Conservation (phyloP, 768 basidiomycete species). For the Pholiota molesta region DNA sequence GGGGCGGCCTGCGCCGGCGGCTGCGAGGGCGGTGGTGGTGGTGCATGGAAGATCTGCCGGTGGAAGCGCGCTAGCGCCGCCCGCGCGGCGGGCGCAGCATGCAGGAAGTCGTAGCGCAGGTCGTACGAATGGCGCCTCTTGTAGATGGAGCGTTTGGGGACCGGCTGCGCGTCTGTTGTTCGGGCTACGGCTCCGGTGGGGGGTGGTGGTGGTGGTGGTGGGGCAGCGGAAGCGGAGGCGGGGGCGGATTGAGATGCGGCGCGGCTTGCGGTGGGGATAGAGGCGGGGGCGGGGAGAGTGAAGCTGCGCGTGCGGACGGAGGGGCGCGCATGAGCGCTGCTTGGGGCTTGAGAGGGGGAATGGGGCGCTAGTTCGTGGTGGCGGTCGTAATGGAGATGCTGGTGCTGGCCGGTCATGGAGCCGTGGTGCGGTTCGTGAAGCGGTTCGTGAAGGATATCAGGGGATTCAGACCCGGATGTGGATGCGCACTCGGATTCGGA, state of each 20-base stretch:
- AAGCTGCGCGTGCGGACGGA: no score
- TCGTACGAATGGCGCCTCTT: constrained; percentile 31
- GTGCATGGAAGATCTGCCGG: not conserved
- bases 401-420: no score
- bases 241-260: not conserved
- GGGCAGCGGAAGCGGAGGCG: not conserved
- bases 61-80: constrained; percentile 2
- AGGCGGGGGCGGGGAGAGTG: no score
- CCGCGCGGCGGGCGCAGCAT: constrained; percentile 9
- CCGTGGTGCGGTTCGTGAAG: not conserved
- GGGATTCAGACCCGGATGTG: not conserved
- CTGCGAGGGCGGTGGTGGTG: not conserved
- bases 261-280: no score
- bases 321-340: no score
- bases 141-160: constrained; percentile 13
- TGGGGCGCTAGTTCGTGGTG: no score
- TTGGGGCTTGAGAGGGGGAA: no score
- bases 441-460: not conserved
- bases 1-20: not conserved
- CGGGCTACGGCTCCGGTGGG: no score
- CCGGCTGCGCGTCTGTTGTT: not conserved
- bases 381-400: no score
- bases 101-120: constrained; percentile 28
- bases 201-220: not conserved
- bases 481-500: not conserved